Conservation (phyloP, 1,139 yeast species). For the Insectozyma bohioensis region DNA sequence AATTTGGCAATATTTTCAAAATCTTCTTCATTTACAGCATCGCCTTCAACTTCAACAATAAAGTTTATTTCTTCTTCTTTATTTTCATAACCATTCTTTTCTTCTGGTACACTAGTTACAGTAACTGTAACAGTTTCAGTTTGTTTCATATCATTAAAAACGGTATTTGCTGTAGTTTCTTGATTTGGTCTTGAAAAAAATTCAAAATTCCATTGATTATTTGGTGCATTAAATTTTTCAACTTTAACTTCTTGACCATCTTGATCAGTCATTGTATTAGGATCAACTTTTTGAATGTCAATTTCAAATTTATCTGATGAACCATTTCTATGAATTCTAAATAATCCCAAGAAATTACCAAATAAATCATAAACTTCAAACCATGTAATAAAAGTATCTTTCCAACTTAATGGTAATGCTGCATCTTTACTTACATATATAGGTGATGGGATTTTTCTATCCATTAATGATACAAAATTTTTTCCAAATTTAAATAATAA, state of each 20-base stretch:
- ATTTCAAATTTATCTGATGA: constrained; percentile 14
- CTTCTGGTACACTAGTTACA: background rate
- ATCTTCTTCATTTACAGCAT: background rate
- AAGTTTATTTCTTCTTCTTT: constrained; percentile 1
- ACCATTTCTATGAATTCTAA: constrained; percentile 27
- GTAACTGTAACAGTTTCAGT: constrained; percentile 10
- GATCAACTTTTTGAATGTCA: constrained; percentile 29
- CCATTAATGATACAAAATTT: constrained; percentile 24
- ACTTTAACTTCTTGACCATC: constrained; percentile 28
- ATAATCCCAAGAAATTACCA: constrained; percentile 29
- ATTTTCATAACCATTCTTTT: background rate
- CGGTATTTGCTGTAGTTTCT: constrained; percentile 1
- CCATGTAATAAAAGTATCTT: constrained; percentile 36
- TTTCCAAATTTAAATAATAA: constrained; percentile 20
- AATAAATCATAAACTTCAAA: constrained; percentile 35
- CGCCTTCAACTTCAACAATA: background rate
- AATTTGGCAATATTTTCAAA: background rate
- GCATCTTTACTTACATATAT: constrained; percentile 12
- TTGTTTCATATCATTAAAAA: constrained; percentile 1
- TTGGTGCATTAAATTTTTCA: constrained; percentile 22
- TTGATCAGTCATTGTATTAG: constrained; percentile 30
- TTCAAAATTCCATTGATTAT: constrained; percentile 29
- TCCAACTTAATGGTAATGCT: constrained; percentile 26
- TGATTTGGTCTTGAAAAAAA: constrained; percentile 14
- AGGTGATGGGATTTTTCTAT: constrained; percentile 30